Percentiles rank a stretch among this genome's conserved stretches.
Evolutionary conservation across 2,329 filamentous ascomycete genomes (phyloP).

Genomic region (Apiospora aurea): DNA sequence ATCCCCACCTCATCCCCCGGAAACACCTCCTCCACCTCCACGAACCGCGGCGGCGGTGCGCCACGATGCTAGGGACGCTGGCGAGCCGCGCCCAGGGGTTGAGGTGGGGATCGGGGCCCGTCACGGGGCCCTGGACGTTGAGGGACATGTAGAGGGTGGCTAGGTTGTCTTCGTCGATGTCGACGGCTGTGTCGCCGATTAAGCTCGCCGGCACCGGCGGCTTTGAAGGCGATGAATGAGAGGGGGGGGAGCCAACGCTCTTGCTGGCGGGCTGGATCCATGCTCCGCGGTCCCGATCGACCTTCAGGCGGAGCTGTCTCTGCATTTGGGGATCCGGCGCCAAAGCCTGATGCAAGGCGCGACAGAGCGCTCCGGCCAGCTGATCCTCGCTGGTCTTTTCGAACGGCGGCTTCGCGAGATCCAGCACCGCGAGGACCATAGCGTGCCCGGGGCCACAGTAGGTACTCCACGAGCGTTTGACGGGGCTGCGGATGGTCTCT

Average conservation of each 20-base stretch:
- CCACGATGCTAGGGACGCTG: not conserved
- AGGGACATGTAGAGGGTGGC: not conserved
- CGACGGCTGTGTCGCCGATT: not conserved
- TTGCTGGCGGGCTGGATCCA: not conserved
- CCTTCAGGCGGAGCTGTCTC: not conserved
- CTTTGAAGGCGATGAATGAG: no score
- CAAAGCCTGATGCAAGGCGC: not conserved
- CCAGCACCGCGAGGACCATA: not conserved
- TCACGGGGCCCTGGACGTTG: not conserved
- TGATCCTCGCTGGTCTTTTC: not conserved
- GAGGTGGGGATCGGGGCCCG: not conserved
- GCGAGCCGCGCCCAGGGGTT: not conserved
- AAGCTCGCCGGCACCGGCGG: no score
- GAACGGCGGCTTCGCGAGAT: not conserved
- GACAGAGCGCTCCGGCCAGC: not conserved
- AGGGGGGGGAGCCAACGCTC: not conserved
- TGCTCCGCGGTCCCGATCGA: not conserved
- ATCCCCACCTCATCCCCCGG: not conserved
- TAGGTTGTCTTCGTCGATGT: not conserved
- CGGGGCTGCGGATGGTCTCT: no score
- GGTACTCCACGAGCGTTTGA: not conserved
- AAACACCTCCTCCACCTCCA: not conserved
- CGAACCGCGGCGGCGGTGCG: not conserved
- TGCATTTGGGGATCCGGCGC: not conserved
- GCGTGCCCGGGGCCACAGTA: not conserved